Conservation (phyloP, 2,329 filamentous ascomycete species). For the Dactylella cylindrospora region DNA sequence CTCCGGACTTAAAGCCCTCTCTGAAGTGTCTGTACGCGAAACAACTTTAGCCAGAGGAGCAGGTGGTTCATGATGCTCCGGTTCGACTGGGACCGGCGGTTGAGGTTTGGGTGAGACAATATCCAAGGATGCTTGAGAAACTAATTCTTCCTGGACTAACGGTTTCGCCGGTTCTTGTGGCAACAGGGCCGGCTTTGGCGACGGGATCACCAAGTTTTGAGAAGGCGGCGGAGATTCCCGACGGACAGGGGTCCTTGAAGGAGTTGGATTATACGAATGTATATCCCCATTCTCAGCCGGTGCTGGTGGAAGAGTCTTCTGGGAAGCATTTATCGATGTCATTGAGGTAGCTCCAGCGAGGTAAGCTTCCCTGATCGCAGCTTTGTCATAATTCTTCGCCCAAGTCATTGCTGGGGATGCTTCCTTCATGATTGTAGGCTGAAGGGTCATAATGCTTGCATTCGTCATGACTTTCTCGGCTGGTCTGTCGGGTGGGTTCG, state of each 20-base stretch:
- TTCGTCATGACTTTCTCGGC: slow-evolving; percentile 60
- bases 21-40: slow-evolving; percentile 29
- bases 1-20: slow-evolving; percentile 50
- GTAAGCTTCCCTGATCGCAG: slow-evolving; percentile 81
- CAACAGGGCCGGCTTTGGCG: slow-evolving; percentile 12
- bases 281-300: slow-evolving; percentile 27
- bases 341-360: slow-evolving; percentile 54
- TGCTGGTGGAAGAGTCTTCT: slow-evolving; percentile 32
- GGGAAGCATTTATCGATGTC: slow-evolving; percentile 10
- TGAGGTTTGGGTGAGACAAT: slow-evolving; percentile 41
- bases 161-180: slow-evolving; percentile 11
- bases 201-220: too few species aligned
- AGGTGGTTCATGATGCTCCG: slow-evolving; percentile 44
- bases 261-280: slow-evolving; percentile 13
- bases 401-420: slow-evolving; percentile 94
- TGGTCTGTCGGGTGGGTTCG: slow-evolving; percentile 60
- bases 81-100: slow-evolving; percentile 46
- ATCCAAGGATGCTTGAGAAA: slow-evolving; percentile 18
- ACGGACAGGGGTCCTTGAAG: slow-evolving; percentile 7
- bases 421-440: slow-evolving; percentile 79
- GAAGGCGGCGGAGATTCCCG: not conserved
- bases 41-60: slow-evolving; percentile 14
- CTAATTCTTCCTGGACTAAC: not conserved
- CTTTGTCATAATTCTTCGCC: slow-evolving; percentile 92
- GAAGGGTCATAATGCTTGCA: slow-evolving; percentile 83